Base-by-base conservation (phyloP, 2,329 filamentous ascomycete species). In the Lithohypha guttulata region DNA sequence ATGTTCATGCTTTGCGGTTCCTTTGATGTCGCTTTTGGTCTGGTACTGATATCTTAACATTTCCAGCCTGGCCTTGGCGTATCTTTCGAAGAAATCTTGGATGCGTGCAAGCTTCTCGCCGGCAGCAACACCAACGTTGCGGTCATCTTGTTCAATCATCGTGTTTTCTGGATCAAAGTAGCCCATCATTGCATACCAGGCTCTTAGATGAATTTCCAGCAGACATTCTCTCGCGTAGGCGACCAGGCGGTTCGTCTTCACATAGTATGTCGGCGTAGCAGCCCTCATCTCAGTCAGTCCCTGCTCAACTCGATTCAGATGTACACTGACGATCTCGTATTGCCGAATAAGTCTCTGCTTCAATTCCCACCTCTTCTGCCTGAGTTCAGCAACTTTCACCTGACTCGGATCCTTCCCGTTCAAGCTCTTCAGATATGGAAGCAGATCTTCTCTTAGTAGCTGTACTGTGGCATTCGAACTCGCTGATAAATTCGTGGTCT, bases 161-260 rank as follows among this genome's bases (percentile, higher is more conserved):
- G 35, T 39, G 18, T 39, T 39, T 15, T 39, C 35, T 10, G 35
- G 26, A 19, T 39, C 35, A 23, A 39, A 39, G 35, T 39, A 39
- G 9, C 35, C 35, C 19, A 39, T 29, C 35, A 39, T 39, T 7
- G 35, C 35, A 18, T 39, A 39, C 35, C 35, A 39, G 13, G 35
- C 35, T 11, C 35, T 26, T 21, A 39, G 27, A 17, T 39, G 35
- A 15, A 39, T 39, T 31, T 39, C 35, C 14, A 39, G 35, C 6
- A 39, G 27, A 28, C 35, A 39, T 18, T 39, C 35, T 22, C 35
- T 10, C 7, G 35, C 35, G 23, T 39, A 39, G 13, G 35, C 35
- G 7, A 31, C 11, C 4, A 39, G 18, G 10, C 35, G 26, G n/a
- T 39, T 39, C 4, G 35, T 39, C 26, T 31, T 39, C 17, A 23